These are phyloP conservation scores for Diaporthe sp. DNA, from an alignment of 2,329 filamentous ascomycete species.

Conservation along the genomic window DNA sequence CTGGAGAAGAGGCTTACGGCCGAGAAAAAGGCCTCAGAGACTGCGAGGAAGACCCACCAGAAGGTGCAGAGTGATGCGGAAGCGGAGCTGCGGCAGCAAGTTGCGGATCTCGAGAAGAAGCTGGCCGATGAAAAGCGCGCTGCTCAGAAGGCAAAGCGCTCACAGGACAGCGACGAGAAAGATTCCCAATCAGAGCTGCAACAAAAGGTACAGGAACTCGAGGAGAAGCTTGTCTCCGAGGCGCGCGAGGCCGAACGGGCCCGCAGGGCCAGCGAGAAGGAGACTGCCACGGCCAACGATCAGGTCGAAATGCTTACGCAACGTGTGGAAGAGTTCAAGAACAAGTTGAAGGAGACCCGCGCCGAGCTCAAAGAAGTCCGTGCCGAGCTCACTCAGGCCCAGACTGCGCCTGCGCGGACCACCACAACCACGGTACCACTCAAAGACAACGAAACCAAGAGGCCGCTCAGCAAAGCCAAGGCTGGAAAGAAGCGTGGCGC, in stretches of 20 bases:
- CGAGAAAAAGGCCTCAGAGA: constrained; percentile 63
- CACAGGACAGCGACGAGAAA: constrained; percentile 51
- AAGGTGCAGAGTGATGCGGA: constrained; percentile 55
- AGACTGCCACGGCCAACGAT: constrained; percentile 71
- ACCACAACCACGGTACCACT: constrained; percentile 48
- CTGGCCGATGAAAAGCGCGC: constrained; percentile 39
- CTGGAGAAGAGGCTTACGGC: constrained; percentile 70
- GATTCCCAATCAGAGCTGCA: constrained; percentile 48
- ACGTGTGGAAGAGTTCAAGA: constrained; percentile 77
- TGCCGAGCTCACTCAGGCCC: constrained; percentile 58
- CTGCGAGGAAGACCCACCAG: constrained; percentile 46
- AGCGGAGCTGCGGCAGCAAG: constrained; percentile 56
- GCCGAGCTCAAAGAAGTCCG: constrained; percentile 78
- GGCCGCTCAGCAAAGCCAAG: constrained; percentile 52
- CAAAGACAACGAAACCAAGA: constrained; percentile 45
- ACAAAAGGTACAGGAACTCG: constrained; percentile 50
- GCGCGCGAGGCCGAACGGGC: constrained; percentile 46
- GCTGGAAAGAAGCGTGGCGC: constrained; percentile 61
- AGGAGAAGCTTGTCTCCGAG: constrained; percentile 58
- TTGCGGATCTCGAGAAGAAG: constrained; percentile 53
- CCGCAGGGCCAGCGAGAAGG: constrained; percentile 64
- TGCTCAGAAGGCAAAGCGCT: constrained; percentile 52
- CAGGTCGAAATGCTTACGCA: constrained; percentile 77
- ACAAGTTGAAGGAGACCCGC: constrained; percentile 78
- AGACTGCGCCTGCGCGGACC: constrained; percentile 40